Base-by-base conservation (phyloP, 768 basidiomycete genomes). In the Wakefieldia striispora region DNA sequence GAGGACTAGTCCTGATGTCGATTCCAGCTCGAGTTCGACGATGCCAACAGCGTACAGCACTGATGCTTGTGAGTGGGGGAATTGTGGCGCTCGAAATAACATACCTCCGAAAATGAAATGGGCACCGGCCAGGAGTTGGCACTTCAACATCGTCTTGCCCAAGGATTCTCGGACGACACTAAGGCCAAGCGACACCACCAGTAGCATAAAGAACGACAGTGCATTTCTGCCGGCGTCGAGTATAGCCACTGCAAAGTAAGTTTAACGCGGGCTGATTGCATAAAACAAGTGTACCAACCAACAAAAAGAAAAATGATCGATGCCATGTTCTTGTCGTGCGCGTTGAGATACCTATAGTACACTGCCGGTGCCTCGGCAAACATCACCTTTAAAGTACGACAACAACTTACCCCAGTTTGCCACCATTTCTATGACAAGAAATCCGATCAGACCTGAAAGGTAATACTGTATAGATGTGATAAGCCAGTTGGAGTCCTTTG, bases 71-170 rank as follows among this genome's bases (percentile, higher is more conserved):
- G n/a, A 64, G 54, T 21, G 10, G 14, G 31, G 46, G 34, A 36
- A 23, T 31, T 8, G 6, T 3, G 2, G 14, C 13, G 37, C 23
- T 42, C 41, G 27, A 37, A 29, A 43, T 37, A 19, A 71, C 86
- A 54, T 66, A 97, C 95, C 91, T 66, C 94, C 95, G 62, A 98
- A 98, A 49, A 94, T 61, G 60, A 97, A 97, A 68, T 98, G 95
- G 33, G 86, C 83, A 1, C 75, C 80, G 10, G 93, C 88, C 47
- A 99, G 73, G 19, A 86, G 64, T 61, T 91, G 85, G 52, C 93
- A 92, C 60, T 76, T 87, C 41, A 84, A 64, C 94, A 98, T 95
- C 8, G 84, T 85, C 7, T 72, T 72, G 0, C 92, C 95, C 11
- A 99, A 74, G 7, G 86, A 85, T 59, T 97, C 94, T 34, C 87